Conservation (phyloP, 148 eudicot species). For the Vaccinium corymbosum region DNA sequence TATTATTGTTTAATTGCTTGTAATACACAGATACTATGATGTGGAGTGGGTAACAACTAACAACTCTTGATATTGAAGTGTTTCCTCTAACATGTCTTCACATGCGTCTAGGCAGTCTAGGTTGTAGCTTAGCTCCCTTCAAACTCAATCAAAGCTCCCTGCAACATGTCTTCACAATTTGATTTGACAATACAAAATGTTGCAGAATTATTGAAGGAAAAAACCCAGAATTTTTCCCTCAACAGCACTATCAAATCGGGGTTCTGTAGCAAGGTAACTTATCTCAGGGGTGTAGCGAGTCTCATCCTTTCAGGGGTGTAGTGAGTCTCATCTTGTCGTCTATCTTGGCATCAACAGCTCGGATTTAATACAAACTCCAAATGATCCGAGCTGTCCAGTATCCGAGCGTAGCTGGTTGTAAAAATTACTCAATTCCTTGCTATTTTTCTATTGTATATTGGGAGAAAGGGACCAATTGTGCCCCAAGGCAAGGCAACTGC, state of each 20-base stretch:
- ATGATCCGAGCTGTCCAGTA: too few relatives aligned
- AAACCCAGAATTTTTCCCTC: background rate
- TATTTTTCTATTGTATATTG: background rate
- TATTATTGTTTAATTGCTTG: too few relatives aligned
- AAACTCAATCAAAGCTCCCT: background rate
- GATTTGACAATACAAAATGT: background rate
- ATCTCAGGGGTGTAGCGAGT: too few relatives aligned
- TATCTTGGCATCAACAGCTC: too few relatives aligned
- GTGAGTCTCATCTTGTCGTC: too few relatives aligned
- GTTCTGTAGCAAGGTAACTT: too few relatives aligned
- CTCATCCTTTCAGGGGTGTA: too few relatives aligned
- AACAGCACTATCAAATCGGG: background rate
- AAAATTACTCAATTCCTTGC: background rate
- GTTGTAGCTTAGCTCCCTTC: constrained; percentile 4
- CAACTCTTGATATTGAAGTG: background rate
- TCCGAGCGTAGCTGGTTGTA: background rate
- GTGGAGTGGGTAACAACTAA: background rate
- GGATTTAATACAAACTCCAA: too few relatives aligned
- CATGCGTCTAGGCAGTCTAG: background rate
- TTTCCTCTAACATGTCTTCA: background rate
- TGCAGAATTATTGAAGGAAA: background rate
- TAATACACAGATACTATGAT: too few relatives aligned
- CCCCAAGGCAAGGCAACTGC: too few relatives aligned
- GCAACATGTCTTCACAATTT: background rate
- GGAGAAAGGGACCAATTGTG: too few relatives aligned